Evolutionary conservation across 495 filamentous ascomycete genomes (phyloP).

Genomic region (Penicillium cosmopolitanum): DNA sequence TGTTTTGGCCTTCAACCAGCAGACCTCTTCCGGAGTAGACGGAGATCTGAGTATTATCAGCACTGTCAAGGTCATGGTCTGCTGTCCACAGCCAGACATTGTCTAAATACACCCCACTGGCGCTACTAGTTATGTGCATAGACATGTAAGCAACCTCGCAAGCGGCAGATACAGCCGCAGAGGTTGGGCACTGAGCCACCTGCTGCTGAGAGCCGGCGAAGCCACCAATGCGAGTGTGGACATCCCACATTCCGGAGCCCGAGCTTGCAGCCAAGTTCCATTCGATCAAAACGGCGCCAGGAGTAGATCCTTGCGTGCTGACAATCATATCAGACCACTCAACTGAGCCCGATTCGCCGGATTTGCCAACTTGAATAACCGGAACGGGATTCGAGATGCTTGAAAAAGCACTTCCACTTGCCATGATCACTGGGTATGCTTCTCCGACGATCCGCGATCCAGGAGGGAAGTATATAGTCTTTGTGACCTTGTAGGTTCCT

Average conservation of each 20-base stretch:
- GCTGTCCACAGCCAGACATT: slow-evolving; percentile 74
- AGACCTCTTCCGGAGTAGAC: slow-evolving; percentile 72
- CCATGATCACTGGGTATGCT: slow-evolving; percentile 66
- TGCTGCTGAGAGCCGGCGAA: slow-evolving; percentile 57
- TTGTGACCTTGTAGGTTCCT: slow-evolving; percentile 51
- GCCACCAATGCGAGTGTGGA: slow-evolving; percentile 60
- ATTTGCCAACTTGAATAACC: slow-evolving; percentile 64
- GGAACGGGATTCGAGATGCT: slow-evolving; percentile 64
- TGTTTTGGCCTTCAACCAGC: slow-evolving; percentile 56
- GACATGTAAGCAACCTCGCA: slow-evolving; percentile 70
- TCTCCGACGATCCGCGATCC: slow-evolving; percentile 53
- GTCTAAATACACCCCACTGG: slow-evolving; percentile 60
- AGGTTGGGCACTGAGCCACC: slow-evolving; percentile 53
- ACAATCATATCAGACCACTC: slow-evolving; percentile 66
- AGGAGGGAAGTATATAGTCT: slow-evolving; percentile 48
- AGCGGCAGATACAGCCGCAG: slow-evolving; percentile 33
- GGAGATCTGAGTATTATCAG: slow-evolving; percentile 60
- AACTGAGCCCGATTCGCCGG: slow-evolving; percentile 54
- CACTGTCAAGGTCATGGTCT: slow-evolving; percentile 74
- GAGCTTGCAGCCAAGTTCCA: slow-evolving; percentile 64
- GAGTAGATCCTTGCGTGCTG: slow-evolving; percentile 58
- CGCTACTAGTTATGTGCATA: slow-evolving; percentile 64
- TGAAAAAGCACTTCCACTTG: slow-evolving; percentile 62
- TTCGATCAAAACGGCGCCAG: slow-evolving; percentile 74
- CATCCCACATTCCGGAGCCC: slow-evolving; percentile 61